Evolutionary conservation across 441 rosid genomes (phyloP).

Genomic region (Mallotus repandus): DNA sequence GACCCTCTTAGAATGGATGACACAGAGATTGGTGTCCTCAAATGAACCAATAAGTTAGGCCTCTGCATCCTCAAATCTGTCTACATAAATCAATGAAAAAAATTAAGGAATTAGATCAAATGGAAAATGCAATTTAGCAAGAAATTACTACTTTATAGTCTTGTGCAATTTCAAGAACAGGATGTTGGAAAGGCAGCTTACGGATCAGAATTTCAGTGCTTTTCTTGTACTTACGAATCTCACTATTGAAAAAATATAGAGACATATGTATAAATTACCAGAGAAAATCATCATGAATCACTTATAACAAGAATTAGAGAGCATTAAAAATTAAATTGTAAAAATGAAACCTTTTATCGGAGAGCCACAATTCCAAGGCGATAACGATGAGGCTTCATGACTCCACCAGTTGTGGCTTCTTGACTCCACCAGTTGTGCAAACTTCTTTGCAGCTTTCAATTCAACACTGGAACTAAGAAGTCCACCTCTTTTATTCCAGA

Average conservation of each 20-base stretch:
- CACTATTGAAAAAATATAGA: constrained; percentile 20
- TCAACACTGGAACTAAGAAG: background rate
- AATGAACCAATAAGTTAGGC: constrained; percentile 66
- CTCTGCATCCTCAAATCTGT: constrained; percentile 67
- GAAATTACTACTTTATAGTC: constrained; percentile 42
- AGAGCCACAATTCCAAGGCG: constrained; percentile 58
- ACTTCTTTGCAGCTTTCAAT: constrained; percentile 54
- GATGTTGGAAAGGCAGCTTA: constrained; percentile 57
- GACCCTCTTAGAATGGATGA: constrained; percentile 68
- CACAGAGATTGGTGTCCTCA: constrained; percentile 70
- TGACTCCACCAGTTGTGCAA: too few species aligned
- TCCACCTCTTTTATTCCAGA: too few species aligned
- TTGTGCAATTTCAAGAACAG: constrained; percentile 63
- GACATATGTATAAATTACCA: background rate
- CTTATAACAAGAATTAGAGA: background rate
- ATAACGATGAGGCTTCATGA: constrained; percentile 61
- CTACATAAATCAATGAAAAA: constrained; percentile 19
- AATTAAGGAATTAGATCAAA: background rate
- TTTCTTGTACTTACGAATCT: constrained; percentile 55
- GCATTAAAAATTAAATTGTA: too few species aligned
- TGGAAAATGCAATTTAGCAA: background rate
- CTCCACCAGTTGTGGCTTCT: constrained; percentile 65
- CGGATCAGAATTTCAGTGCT: constrained; percentile 58
- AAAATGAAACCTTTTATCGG: constrained; percentile 24
- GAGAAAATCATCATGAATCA: background rate